Evolutionary conservation across 2,329 filamentous ascomycete species (phyloP).

Genomic region (Arachnopeziza araneosa): DNA sequence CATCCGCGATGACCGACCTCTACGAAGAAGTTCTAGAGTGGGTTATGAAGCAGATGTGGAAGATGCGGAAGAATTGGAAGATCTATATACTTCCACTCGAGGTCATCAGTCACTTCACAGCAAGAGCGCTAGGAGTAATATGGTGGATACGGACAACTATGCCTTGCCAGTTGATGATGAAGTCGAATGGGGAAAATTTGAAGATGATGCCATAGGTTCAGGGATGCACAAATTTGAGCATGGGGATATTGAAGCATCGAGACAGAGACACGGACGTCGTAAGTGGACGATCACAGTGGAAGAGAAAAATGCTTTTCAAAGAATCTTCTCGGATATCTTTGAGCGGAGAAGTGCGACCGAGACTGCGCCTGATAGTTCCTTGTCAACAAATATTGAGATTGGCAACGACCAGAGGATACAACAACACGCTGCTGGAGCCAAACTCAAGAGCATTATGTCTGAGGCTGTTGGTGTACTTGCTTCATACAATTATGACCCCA

Average conservation of each 20-base stretch:
- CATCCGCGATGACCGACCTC: no score
- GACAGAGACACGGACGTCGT: background rate
- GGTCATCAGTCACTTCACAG: background rate
- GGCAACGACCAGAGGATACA: background rate
- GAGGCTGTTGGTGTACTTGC: background rate
- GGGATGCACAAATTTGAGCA: background rate
- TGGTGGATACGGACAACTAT: background rate
- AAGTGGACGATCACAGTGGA: slow-evolving; percentile 51
- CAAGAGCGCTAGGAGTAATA: background rate
- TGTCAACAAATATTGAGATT: background rate
- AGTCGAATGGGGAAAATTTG: background rate
- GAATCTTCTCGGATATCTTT: slow-evolving; percentile 55
- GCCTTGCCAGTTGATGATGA: background rate
- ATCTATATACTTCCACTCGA: background rate
- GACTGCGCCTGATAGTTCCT: background rate
- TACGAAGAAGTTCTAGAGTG: no score
- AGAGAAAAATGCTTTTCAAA: slow-evolving; percentile 45
- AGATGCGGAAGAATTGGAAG: background rate
- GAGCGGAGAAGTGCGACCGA: slow-evolving; percentile 24
- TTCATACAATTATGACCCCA: background rate
- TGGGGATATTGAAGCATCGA: background rate
- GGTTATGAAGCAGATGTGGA: background rate
- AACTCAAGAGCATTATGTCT: slow-evolving; percentile 18
- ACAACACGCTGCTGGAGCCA: slow-evolving; percentile 12
- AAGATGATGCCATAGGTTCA: background rate